Evolutionary conservation across 2,329 filamentous ascomycete genomes (phyloP).

Genomic region (Fusarium buharicum): DNA sequence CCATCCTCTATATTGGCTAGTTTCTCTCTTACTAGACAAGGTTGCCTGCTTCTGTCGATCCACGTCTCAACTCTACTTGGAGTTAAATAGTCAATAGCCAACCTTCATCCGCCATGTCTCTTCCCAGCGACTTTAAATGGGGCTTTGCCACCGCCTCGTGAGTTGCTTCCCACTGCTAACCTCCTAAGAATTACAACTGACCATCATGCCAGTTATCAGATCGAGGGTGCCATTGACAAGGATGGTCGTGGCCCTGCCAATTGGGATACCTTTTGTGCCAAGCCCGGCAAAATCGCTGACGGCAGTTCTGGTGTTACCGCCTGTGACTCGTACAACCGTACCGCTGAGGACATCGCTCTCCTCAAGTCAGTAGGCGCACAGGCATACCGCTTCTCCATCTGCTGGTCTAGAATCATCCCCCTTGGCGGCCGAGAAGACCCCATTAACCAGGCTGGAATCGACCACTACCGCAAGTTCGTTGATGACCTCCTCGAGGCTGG

Average conservation of each 20-base stretch:
- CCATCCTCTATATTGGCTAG: conserved; percentile 7
- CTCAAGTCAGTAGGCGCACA: conserved; percentile 78
- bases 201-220: conserved; percentile 75
- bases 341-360: conserved; percentile 78
- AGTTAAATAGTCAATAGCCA: conserved; percentile 13
- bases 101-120: conserved; percentile 43
- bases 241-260: conserved; percentile 86
- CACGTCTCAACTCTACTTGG: conserved; percentile 3
- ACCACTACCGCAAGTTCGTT: conserved; percentile 81
- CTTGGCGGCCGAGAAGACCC: conserved; percentile 85
- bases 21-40: conserved; percentile 7
- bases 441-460: conserved; percentile 79
- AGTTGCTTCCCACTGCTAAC: conserved; percentile 44
- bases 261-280: conserved; percentile 89
- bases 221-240: conserved; percentile 79
- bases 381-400: conserved; percentile 85
- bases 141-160: conserved; percentile 83
- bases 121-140: conserved; percentile 79
- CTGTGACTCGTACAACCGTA: conserved; percentile 88
- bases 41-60: conserved; percentile 1
- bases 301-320: conserved; percentile 79
- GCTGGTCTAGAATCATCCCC: conserved; percentile 86
- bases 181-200: conserved; percentile 33
- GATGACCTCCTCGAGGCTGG: conserved; percentile 80
- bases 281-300: conserved; percentile 84